These are phyloP conservation scores for Saccharum officinarum DNA, from an alignment of 176 grass and related monocot genomes.

Conservation along the genomic window DNA sequence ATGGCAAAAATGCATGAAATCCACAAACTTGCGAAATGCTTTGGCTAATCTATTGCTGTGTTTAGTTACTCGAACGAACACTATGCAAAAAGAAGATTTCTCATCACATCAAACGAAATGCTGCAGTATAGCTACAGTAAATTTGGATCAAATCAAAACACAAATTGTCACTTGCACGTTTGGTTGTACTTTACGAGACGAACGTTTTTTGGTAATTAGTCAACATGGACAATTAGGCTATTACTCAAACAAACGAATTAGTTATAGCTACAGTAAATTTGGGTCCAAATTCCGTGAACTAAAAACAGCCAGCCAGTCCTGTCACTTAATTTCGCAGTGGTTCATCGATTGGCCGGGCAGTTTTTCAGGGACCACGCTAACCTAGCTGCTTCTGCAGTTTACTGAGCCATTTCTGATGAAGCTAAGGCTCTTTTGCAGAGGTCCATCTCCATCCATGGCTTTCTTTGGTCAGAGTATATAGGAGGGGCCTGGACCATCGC, in stretches of 20 bases:
- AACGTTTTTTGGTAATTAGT: too few relatives aligned
- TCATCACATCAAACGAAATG: too few relatives aligned
- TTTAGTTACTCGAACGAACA: too few relatives aligned
- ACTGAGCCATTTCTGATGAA: constrained; percentile 2
- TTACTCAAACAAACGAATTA: too few relatives aligned
- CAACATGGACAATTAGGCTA: too few relatives aligned
- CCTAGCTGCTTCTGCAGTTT: neutral
- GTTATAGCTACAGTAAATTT: too few relatives aligned
- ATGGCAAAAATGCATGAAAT: constrained; percentile 33
- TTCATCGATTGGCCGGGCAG: constrained; percentile 30
- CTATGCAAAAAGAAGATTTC: too few relatives aligned
- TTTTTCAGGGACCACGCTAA: constrained; percentile 31
- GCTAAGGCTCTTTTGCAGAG: constrained; percentile 18
- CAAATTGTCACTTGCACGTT: too few relatives aligned
- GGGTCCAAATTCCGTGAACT: too few relatives aligned
- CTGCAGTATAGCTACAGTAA: too few relatives aligned
- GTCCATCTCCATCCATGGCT: constrained; percentile 14
- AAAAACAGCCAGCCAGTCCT: neutral
- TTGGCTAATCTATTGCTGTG: constrained; percentile 17
- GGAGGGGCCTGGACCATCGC: constrained; percentile 22
- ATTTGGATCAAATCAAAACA: too few relatives aligned
- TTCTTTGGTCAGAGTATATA: neutral
- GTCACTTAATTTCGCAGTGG: constrained; percentile 1
- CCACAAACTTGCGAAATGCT: constrained; percentile 13
- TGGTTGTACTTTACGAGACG: too few relatives aligned